phyloP scores from a whole-genome alignment of 352 stramenopile species.

The Phytophthora lateralis region DNA sequence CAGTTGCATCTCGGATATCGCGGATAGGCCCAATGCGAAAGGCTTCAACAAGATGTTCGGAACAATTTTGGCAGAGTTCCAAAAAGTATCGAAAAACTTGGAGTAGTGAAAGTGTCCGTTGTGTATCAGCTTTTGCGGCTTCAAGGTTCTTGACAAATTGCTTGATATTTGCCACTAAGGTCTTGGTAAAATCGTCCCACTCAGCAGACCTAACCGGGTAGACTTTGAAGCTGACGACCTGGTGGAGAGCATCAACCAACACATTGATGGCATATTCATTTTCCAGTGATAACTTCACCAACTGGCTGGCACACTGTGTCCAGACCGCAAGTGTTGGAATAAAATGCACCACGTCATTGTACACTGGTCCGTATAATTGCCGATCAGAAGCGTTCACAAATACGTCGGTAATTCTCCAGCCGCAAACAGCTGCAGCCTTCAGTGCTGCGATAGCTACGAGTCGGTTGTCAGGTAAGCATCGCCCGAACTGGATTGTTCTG shows the following conservation, averaged over 20 bases:
- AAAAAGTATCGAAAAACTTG: slow-evolving; percentile 54
- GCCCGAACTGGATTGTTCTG: slow-evolving; percentile 31
- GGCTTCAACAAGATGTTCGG: slow-evolving; percentile 27
- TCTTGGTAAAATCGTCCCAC: slow-evolving; percentile 58
- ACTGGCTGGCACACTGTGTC: slow-evolving; percentile 34
- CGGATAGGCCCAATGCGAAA: slow-evolving; percentile 42
- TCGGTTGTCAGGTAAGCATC: slow-evolving; percentile 26
- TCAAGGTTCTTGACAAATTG: slow-evolving; percentile 45
- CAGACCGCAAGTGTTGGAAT: slow-evolving; percentile 50
- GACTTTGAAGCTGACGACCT: slow-evolving; percentile 44
- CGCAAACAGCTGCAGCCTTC: slow-evolving; percentile 48
- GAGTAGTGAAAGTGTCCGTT: slow-evolving; percentile 46
- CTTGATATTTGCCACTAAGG: slow-evolving; percentile 46
- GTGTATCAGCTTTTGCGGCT: slow-evolving; percentile 24
- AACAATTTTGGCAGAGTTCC: slow-evolving; percentile 46
- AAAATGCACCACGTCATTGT: slow-evolving; percentile 52
- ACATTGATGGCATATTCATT: slow-evolving; percentile 41
- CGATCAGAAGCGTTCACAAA: slow-evolving; percentile 41
- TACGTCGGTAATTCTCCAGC: slow-evolving; percentile 51
- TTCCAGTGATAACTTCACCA: slow-evolving; percentile 39
- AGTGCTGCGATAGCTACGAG: slow-evolving; percentile 35
- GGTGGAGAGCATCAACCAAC: slow-evolving; percentile 42
- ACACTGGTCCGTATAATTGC: slow-evolving; percentile 40
- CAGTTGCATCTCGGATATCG: slow-evolving; percentile 41
- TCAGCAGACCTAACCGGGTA: slow-evolving; percentile 39